Conservation (phyloP, 2,329 filamentous ascomycete genomes). For the Fonsecaea multimorphosa region DNA sequence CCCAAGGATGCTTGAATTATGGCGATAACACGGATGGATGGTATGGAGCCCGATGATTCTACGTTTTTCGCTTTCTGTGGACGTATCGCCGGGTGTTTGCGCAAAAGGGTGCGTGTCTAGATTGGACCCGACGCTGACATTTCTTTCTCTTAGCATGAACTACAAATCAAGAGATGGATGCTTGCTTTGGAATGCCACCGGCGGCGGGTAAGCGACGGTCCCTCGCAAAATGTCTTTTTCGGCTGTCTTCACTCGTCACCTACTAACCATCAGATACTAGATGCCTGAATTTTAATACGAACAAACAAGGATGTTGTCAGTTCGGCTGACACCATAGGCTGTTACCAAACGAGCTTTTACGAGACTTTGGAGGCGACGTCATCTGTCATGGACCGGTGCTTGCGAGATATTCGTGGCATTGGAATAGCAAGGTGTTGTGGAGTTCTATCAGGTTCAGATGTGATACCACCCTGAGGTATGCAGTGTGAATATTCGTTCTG, state of each 20-base stretch:
- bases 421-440: not conserved
- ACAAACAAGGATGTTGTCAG: conserved; percentile 28
- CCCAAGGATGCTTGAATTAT: conserved; percentile 30
- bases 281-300: conserved; percentile 27
- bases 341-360: not conserved
- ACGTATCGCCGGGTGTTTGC: not conserved
- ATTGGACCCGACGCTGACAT: not conserved
- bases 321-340: conserved; percentile 18
- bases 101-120: not conserved
- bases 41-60: conserved; percentile 15
- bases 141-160: conserved; percentile 21
- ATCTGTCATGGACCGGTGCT: not conserved
- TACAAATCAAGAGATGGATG: conserved; percentile 35
- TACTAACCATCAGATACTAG: not conserved
- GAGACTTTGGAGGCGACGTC: not conserved
- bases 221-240: not conserved
- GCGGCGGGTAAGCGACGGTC: conserved; percentile 25
- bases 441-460: not conserved
- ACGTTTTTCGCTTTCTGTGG: not conserved
- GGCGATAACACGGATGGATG: conserved; percentile 33
- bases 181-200: conserved; percentile 28
- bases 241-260: not conserved
- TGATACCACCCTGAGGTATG: not conserved
- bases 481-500: not conserved
- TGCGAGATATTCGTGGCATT: not conserved